These are phyloP conservation scores for Suhomyces prunicola DNA, from an alignment of 805 yeast genomes.

Conservation along the genomic window DNA sequence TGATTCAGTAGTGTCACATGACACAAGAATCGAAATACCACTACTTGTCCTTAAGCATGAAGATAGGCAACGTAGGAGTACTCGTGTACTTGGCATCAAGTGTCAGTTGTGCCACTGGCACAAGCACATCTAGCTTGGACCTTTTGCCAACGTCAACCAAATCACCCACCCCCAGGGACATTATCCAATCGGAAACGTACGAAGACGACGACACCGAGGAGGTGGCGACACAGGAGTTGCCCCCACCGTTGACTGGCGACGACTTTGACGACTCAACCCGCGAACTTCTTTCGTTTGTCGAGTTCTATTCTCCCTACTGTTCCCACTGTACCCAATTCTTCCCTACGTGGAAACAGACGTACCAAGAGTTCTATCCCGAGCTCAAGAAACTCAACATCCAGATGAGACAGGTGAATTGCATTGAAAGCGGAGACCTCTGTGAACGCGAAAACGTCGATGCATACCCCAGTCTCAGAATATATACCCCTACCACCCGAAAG, in stretches of 20 bases:
- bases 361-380: conserved; percentile 45
- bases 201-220: background rate
- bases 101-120: background rate
- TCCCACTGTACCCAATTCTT: conserved; percentile 74
- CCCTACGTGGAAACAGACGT: conserved; percentile 79
- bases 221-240: conserved; percentile 26
- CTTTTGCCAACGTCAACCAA: background rate
- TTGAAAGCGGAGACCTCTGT: conserved; percentile 84
- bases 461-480: conserved; percentile 74
- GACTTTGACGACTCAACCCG: conserved; percentile 50
- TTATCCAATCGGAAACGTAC: background rate
- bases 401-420: conserved; percentile 81
- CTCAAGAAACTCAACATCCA: conserved; percentile 43
- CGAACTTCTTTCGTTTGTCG: conserved; percentile 68
- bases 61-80: background rate
- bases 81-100: background rate
- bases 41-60: background rate
- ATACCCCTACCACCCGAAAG: conserved; percentile 47
- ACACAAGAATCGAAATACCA: too few relatives aligned
- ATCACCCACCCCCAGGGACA: background rate
- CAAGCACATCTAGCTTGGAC: background rate
- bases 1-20: too few relatives aligned
- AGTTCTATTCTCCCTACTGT: conserved; percentile 90
- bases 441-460: conserved; percentile 54
- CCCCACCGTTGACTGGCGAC: conserved; percentile 47